phyloP scores from a whole-genome alignment of 1,284 basidiomycete species.

The Marasmius oreades region DNA sequence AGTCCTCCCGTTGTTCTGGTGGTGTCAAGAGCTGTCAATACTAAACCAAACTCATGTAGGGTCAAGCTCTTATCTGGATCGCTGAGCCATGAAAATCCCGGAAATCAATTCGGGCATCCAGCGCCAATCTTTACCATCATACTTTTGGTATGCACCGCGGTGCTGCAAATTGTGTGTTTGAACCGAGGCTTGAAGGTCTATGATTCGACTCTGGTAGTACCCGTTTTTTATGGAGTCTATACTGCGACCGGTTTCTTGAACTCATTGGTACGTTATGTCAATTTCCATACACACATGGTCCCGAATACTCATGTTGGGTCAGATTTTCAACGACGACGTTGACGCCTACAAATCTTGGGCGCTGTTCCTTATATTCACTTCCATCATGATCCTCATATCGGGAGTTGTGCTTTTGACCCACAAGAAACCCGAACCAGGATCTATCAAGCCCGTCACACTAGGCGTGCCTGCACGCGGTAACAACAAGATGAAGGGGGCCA shows the following conservation, averaged over 20 bases:
- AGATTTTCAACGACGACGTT: slow-evolving; percentile 79
- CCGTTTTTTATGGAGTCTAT: slow-evolving; percentile 72
- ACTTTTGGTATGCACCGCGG: slow-evolving; percentile 74
- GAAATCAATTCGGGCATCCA: slow-evolving; percentile 82
- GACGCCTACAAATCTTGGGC: slow-evolving; percentile 83
- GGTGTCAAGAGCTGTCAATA: slow-evolving; percentile 6
- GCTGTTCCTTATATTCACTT: slow-evolving; percentile 81
- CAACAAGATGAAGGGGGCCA: slow-evolving; percentile 19
- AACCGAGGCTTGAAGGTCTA: slow-evolving; percentile 83
- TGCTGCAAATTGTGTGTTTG: slow-evolving; percentile 87
- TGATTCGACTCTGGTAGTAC: slow-evolving; percentile 75
- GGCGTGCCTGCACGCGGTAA: slow-evolving; percentile 19
- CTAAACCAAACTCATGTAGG: slow-evolving; percentile 34
- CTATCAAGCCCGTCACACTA: slow-evolving; percentile 16
- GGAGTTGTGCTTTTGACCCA: slow-evolving; percentile 85
- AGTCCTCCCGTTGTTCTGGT: slow-evolving; percentile 25
- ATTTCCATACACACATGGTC: background rate
- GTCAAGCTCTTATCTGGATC: slow-evolving; percentile 76
- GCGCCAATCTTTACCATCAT: slow-evolving; percentile 83
- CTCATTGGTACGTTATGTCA: slow-evolving; percentile 42
- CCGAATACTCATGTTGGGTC: background rate
- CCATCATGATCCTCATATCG: slow-evolving; percentile 79
- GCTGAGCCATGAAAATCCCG: slow-evolving; percentile 71
- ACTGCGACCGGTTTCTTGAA: slow-evolving; percentile 66
- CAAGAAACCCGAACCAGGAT: slow-evolving; percentile 68